Base-by-base conservation (phyloP, 257 asterid genomes). In the Solanum neorickii region DNA sequence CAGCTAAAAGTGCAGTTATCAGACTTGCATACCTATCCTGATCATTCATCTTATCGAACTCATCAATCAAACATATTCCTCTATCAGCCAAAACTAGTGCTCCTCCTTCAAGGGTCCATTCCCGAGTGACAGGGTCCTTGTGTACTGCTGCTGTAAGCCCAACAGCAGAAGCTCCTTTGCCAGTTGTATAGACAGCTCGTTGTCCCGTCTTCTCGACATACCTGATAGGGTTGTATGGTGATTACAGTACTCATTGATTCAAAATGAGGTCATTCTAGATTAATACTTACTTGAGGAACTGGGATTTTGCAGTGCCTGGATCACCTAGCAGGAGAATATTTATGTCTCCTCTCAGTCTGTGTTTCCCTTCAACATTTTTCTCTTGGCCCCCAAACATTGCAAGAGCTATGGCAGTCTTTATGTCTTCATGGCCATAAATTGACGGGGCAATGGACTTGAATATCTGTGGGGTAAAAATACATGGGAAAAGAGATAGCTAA, bases 61-160 rank as follows among this genome's bases (percentile, higher is more conserved):
- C 99, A 82, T 97, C 99, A 83, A 97, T 97, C 88, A 97, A 98
- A 86, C 99, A 97, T 89, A 97, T 94, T 90, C 99, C 99, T 93
- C 98, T 95, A 92, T 97, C 99, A 84, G 99, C 99, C 90, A 97
- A 89, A 88, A 97, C 99, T 88, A 97, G 98, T 83, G 99, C 99
- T 86, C 99, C 99, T 87, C 99, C 99, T 94, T 97, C 99, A 31
- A 97, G 96, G 85, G 99, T 97, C 99, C 99, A 97, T 89, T 97
- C 99, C 89, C 98, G 88, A 25, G 99, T 96, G 83, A 96, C 98
- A 15, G 99, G 99, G 87, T 97, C 99, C 94, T 96, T 97, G 94
- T 96, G 99, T 87, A 96, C 99, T 29, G 98, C 94, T 82, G 99
- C 99, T n/a, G 99, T 96, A 86, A 97, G 96, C 78, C 99, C 99